phyloP scores from a whole-genome alignment of 257 asterid genomes.

The Scutellaria galericulata region DNA sequence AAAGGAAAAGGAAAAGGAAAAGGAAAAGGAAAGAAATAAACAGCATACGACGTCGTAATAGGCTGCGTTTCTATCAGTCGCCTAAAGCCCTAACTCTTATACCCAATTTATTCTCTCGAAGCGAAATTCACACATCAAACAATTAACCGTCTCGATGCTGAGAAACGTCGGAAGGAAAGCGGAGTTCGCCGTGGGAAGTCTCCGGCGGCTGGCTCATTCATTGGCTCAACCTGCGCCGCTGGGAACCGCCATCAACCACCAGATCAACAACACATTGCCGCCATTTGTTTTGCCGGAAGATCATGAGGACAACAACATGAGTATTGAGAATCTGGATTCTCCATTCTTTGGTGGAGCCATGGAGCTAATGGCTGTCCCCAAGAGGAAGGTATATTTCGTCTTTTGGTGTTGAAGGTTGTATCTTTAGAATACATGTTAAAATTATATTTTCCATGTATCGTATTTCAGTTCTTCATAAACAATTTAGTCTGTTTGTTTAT shows the following conservation, averaged over 20 bases:
- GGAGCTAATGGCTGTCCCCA: conserved; percentile 95
- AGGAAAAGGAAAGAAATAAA: no score
- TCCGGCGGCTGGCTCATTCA: conserved; percentile 58
- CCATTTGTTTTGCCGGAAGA: conserved; percentile 61
- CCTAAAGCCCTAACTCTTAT: conserved; percentile 27
- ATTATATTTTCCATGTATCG: not conserved
- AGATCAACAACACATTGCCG: conserved; percentile 42
- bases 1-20: no score
- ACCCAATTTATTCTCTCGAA: not conserved
- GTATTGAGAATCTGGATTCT: conserved; percentile 39
- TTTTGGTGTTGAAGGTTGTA: conserved; percentile 2
- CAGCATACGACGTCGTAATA: not conserved
- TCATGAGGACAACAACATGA: conserved; percentile 35
- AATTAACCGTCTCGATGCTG: conserved; percentile 33
- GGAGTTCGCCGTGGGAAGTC: conserved; percentile 37
- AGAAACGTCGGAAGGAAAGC: conserved; percentile 38
- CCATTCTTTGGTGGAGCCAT: conserved; percentile 52
- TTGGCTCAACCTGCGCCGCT: conserved; percentile 58
- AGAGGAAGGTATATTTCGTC: conserved; percentile 55
- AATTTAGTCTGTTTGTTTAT: conserved; percentile 11
- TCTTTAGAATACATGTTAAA: not conserved
- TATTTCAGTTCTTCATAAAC: not conserved
- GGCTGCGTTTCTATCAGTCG: not conserved
- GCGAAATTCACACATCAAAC: not conserved
- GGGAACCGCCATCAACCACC: conserved; percentile 39